Percentiles rank a stretch among this genome's conserved stretches.
These are phyloP conservation scores for Rosa chinensis DNA, from an alignment of 306 rosid genomes.

Conservation along the genomic window DNA sequence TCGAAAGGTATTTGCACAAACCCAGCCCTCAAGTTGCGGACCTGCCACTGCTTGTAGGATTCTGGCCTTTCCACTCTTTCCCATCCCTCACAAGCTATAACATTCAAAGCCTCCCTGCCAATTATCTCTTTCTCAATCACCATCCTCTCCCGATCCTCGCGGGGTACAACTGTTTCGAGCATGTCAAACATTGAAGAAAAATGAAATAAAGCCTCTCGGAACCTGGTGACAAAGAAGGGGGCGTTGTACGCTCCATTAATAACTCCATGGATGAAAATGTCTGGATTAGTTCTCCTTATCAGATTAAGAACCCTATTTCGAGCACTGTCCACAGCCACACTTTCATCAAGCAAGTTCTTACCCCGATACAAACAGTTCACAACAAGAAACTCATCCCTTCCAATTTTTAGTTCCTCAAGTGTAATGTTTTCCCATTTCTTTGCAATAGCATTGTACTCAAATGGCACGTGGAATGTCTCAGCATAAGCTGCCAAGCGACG, in stretches of 20 bases:
- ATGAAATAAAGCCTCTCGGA: constrained; percentile 89
- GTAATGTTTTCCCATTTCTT: constrained; percentile 83
- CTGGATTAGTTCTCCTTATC: constrained; percentile 70
- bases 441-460: constrained; percentile 81
- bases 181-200: constrained; percentile 87
- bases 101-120: constrained; percentile 91
- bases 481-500: constrained; percentile 80
- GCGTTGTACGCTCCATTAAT: constrained; percentile 88
- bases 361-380: constrained; percentile 76
- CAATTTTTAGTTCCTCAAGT: constrained; percentile 83
- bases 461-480: constrained; percentile 62
- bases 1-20: constrained; percentile 53
- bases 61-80: constrained; percentile 98
- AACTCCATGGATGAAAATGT: constrained; percentile 73
- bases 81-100: constrained; percentile 92
- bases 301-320: constrained; percentile 62
- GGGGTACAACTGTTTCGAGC: constrained; percentile 90
- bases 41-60: constrained; percentile 94
- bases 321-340: constrained; percentile 69
- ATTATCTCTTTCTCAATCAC: constrained; percentile 80
- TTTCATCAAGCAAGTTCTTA: constrained; percentile 84
- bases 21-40: constrained; percentile 79
- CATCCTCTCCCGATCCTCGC: constrained; percentile 84
- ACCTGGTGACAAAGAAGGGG: constrained; percentile 91
- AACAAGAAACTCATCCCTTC: constrained; percentile 61